These are phyloP conservation scores for Pythium chondricola DNA, from an alignment of 352 stramenopile species.

Conservation along the genomic window DNA sequence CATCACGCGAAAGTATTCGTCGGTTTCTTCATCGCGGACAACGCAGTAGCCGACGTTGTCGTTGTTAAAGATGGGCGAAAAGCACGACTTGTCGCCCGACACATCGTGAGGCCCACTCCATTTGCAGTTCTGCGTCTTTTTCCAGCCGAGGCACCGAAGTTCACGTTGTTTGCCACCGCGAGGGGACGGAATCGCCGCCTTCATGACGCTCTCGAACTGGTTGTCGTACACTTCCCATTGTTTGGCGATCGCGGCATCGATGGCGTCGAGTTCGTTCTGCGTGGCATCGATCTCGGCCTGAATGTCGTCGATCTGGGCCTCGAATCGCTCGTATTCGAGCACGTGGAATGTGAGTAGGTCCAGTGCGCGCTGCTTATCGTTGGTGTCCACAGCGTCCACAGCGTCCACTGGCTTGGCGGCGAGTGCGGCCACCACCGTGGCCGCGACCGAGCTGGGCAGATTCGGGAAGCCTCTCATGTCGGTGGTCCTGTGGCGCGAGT, in stretches of 20 bases:
- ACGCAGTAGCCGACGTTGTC: slow-evolving; percentile 8
- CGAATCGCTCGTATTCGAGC: slow-evolving; percentile 3
- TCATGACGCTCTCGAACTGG: background rate
- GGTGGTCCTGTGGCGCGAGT: no score
- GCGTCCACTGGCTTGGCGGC: no score
- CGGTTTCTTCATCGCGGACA: slow-evolving; percentile 11
- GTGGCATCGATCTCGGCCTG: background rate
- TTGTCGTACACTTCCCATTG: slow-evolving; percentile 2
- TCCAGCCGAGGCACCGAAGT: slow-evolving; percentile 13
- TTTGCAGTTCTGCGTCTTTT: slow-evolving; percentile 5
- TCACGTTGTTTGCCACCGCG: background rate
- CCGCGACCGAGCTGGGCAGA: no score
- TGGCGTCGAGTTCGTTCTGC: background rate
- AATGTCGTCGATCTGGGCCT: background rate
- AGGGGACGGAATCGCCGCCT: slow-evolving; percentile 10
- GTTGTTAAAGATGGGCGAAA: background rate
- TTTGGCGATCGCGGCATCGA: background rate
- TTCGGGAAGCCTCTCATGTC: no score
- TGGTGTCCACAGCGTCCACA: no score
- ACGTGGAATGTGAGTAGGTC: slow-evolving; percentile 8
- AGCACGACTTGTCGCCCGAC: slow-evolving; percentile 7
- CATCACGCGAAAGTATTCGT: slow-evolving; percentile 19
- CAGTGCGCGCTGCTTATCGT: no score
- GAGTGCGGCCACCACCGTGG: no score
- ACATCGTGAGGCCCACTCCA: slow-evolving; percentile 4